Evolutionary conservation across 2,329 filamentous ascomycete genomes (phyloP).

Genomic region (Canariomyces notabilis): DNA sequence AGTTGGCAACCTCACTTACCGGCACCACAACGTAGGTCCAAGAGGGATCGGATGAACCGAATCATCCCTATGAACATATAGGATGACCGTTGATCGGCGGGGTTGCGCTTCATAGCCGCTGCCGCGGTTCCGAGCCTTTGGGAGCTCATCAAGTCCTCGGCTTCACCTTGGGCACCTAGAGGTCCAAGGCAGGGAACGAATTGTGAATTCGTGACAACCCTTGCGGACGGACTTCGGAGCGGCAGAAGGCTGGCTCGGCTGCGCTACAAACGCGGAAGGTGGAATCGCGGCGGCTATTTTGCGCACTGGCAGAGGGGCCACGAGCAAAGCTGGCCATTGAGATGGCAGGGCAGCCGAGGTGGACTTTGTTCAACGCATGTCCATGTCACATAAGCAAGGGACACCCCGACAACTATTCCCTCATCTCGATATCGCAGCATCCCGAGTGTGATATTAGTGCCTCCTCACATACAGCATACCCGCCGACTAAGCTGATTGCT

Average conservation of each 20-base stretch:
- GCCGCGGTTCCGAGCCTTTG: not conserved
- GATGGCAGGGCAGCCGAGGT: not conserved
- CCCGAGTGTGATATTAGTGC: slow-evolving; percentile 22
- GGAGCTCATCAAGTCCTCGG: not conserved
- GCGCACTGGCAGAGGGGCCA: slow-evolving; percentile 6
- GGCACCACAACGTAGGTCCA: too few species aligned
- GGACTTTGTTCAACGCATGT: slow-evolving; percentile 5
- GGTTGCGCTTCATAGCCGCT: not conserved
- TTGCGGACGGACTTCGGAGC: slow-evolving; percentile 3
- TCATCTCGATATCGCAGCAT: not conserved
- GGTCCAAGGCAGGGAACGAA: not conserved
- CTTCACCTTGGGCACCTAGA: not conserved
- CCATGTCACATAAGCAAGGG: slow-evolving; percentile 11
- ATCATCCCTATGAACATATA: too few species aligned
- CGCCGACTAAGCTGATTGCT: slow-evolving; percentile 26
- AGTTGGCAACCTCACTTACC: too few species aligned
- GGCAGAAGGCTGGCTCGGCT: slow-evolving; percentile 3
- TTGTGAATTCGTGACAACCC: not conserved
- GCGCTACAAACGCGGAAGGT: slow-evolving; percentile 9
- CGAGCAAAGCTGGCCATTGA: slow-evolving; percentile 3
- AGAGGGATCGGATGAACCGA: too few species aligned
- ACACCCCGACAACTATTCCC: too few species aligned
- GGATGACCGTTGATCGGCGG: not conserved
- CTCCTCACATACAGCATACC: slow-evolving; percentile 23
- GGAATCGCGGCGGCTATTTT: slow-evolving; percentile 20